A percentile compares a stretch with the other conserved stretches of the same genome.
Conservation (phyloP, 2,329 filamentous ascomycete species). For the Dothistroma septosporum region DNA sequence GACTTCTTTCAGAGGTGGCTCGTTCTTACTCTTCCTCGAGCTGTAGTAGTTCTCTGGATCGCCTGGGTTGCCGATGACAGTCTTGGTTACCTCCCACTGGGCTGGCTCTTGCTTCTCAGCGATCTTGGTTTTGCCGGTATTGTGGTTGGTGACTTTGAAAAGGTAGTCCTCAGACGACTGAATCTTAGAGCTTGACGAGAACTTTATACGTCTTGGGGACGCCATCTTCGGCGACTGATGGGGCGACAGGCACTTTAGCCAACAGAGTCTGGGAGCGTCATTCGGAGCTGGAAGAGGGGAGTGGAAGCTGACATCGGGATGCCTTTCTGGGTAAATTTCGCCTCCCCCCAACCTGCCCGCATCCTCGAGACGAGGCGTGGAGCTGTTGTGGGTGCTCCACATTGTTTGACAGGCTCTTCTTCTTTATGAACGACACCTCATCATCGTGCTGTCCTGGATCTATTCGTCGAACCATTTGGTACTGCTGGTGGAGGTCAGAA, state of each 20-base stretch:
- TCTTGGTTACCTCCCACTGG: conserved; percentile 28
- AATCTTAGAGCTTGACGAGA: conserved; percentile 40
- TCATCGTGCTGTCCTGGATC: too few species aligned
- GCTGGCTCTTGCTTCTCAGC: conserved; percentile 36
- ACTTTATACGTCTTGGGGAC: conserved; percentile 26
- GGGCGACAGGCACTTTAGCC: not conserved
- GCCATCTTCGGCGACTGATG: conserved; percentile 19
- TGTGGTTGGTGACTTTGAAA: conserved; percentile 37
- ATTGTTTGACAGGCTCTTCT: not conserved
- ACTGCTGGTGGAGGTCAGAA: too few species aligned
- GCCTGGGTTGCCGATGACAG: conserved; percentile 36
- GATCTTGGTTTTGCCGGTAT: conserved; percentile 35
- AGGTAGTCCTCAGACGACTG: conserved; percentile 38
- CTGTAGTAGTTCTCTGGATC: conserved; percentile 23
- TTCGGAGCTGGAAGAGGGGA: conserved; percentile 2
- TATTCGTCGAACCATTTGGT: too few species aligned
- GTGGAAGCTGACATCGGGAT: conserved; percentile 2
- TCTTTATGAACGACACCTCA: not conserved
- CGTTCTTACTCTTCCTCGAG: conserved; percentile 29
- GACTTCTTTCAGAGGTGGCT: conserved; percentile 18
- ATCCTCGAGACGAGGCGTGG: conserved; percentile 4
- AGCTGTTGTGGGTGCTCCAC: not conserved
- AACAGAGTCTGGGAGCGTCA: conserved; percentile 2
- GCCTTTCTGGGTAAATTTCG: conserved; percentile 3
- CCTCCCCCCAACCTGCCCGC: not conserved